Percentiles rank a stretch among this genome's conserved stretches.
Conservation (phyloP, 2,329 filamentous ascomycete species). For the Ustilaginoidea virens region DNA sequence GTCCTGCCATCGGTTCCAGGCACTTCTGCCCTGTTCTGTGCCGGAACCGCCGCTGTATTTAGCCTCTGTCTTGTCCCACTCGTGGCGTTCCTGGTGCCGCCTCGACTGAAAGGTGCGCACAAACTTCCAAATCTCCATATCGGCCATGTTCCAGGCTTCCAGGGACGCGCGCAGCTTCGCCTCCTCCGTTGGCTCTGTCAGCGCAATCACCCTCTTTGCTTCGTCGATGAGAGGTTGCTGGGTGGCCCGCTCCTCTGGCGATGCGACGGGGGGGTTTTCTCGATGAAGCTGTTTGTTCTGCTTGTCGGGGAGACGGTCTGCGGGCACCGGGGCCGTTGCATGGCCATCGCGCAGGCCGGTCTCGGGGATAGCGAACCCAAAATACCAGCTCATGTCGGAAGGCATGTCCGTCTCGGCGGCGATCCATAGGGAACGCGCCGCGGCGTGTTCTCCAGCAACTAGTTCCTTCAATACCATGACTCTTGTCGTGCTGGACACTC, state of each 20-base stretch:
- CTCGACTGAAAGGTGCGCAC: slow-evolving; percentile 51
- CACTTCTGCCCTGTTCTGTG: slow-evolving; percentile 25
- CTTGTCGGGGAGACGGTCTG: slow-evolving; percentile 8
- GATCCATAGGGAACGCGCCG: slow-evolving; percentile 62
- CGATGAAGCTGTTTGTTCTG: slow-evolving; percentile 14
- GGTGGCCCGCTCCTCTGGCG: slow-evolving; percentile 33
- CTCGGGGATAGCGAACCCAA: slow-evolving; percentile 68
- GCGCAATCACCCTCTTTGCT: slow-evolving; percentile 33
- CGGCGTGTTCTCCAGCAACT: slow-evolving; percentile 52
- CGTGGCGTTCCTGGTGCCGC: slow-evolving; percentile 42
- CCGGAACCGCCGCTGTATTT: slow-evolving; percentile 48
- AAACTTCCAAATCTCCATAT: slow-evolving; percentile 67
- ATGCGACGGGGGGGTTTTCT: slow-evolving; percentile 32
- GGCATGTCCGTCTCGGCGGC: slow-evolving; percentile 51
- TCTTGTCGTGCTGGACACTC: slow-evolving; percentile 44
- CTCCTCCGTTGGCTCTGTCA: slow-evolving; percentile 28
- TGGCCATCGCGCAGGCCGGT: slow-evolving; percentile 27
- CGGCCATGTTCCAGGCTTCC: slow-evolving; percentile 55
- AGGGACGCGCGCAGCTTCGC: slow-evolving; percentile 34
- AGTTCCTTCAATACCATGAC: slow-evolving; percentile 67
- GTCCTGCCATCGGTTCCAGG: slow-evolving; percentile 22
- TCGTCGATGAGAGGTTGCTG: slow-evolving; percentile 38
- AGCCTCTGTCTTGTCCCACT: slow-evolving; percentile 57
- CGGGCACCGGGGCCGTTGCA: slow-evolving; percentile 11
- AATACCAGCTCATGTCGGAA: slow-evolving; percentile 71